A percentile compares a stretch with the other conserved stretches of the same genome.
Evolutionary conservation across 768 basidiomycete genomes (phyloP).

Genomic region (Agrocybe chaxingu): DNA sequence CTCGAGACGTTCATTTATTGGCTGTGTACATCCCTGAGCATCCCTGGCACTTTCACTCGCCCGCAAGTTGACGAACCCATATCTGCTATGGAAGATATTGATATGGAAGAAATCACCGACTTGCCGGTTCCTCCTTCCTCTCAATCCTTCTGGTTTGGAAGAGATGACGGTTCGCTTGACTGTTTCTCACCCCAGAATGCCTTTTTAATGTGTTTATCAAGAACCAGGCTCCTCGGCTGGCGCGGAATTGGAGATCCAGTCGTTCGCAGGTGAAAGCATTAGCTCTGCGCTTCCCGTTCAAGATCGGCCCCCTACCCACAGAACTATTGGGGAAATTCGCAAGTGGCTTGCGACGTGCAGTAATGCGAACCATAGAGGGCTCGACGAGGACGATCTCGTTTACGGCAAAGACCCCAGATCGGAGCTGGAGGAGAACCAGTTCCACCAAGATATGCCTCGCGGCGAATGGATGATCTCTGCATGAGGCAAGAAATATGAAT

Average conservation of each 20-base stretch:
- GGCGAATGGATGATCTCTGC: constrained; percentile 22
- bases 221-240: constrained; percentile 13
- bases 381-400: constrained; percentile 20
- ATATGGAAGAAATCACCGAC: constrained; percentile 8
- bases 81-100: constrained; percentile 5
- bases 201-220: constrained; percentile 1
- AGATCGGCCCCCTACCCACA: constrained; percentile 3
- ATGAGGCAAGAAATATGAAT: neutral
- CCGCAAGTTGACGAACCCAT: constrained; percentile 22
- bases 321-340: constrained; percentile 5
- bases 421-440: constrained; percentile 6
- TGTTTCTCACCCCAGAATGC: neutral
- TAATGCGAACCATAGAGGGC: constrained; percentile 9
- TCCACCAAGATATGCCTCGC: constrained; percentile 4
- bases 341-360: constrained; percentile 15
- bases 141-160: constrained; percentile 7
- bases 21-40: constrained; percentile 49
- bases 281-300: constrained; percentile 5
- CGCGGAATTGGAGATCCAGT: constrained; percentile 10
- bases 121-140: constrained; percentile 5
- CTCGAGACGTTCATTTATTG: constrained; percentile 52
- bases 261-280: constrained; percentile 14
- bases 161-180: constrained; percentile 8
- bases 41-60: constrained; percentile 26
- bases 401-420: constrained; percentile 3